Evolutionary conservation across 75 land plant species (phyloP).

Genomic region (Ceratopteris richardii): DNA sequence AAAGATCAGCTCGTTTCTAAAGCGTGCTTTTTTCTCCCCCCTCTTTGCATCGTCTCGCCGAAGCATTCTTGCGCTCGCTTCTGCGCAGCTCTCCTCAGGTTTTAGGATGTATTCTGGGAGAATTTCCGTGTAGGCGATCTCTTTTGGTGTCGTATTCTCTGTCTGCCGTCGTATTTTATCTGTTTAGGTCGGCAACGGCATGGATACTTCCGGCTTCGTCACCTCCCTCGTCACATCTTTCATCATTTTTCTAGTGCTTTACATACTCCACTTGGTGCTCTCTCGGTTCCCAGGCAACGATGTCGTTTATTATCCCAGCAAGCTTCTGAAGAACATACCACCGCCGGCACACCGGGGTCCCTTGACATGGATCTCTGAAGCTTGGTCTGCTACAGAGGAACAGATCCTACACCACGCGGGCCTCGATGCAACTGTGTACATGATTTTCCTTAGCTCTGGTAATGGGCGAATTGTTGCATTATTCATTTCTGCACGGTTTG

Average conservation of each 20-base stretch:
- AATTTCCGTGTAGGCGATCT: neutral
- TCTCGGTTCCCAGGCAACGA: constrained; percentile 14
- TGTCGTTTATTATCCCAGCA: constrained; percentile 22
- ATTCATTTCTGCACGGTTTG: neutral
- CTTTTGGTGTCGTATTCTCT: neutral
- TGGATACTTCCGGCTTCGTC: constrained; percentile 21
- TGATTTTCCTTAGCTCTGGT: constrained; percentile 69
- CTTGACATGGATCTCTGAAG: constrained; percentile 62
- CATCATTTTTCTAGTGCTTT: constrained; percentile 15
- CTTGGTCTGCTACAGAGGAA: constrained; percentile 38
- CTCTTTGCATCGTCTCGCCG: neutral
- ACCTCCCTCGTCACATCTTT: constrained; percentile 30
- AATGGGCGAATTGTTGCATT: neutral
- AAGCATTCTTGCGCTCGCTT: neutral
- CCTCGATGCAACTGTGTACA: constrained; percentile 76
- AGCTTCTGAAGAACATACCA: constrained; percentile 7
- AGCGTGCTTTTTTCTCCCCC: neutral
- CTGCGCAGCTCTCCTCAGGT: neutral
- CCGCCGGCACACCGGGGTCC: constrained; percentile 26
- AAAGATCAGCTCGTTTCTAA: too few species aligned
- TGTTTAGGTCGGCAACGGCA: neutral
- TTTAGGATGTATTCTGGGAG: too few species aligned
- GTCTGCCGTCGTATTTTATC: neutral
- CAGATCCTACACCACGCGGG: constrained; percentile 64
- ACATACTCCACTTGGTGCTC: constrained; percentile 6